A percentile compares a stretch with the other conserved stretches of the same genome.
phyloP scores from a whole-genome alignment of 306 rosid genomes.

The Prunus mira region DNA sequence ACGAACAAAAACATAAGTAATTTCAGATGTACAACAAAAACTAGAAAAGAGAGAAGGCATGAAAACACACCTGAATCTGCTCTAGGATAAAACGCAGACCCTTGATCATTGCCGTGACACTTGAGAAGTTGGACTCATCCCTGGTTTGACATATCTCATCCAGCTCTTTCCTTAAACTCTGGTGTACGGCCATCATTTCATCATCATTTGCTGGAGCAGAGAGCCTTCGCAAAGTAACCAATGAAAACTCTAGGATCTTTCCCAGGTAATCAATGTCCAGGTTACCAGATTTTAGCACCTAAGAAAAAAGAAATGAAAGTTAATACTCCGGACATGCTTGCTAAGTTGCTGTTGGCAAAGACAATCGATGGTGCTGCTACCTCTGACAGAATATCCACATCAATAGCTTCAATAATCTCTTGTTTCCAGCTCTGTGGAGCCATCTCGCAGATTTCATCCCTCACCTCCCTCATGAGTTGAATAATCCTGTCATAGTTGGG shows the following conservation, averaged over 20 bases:
- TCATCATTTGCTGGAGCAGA: conserved; percentile 76
- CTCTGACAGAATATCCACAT: conserved; percentile 72
- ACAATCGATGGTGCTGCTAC: conserved; percentile 35
- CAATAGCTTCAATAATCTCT: conserved; percentile 66
- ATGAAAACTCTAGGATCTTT: conserved; percentile 71
- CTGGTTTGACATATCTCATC: conserved; percentile 54
- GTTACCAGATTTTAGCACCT: conserved; percentile 78
- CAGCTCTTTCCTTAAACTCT: conserved; percentile 58
- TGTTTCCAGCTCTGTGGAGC: conserved; percentile 88
- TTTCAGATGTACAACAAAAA: background rate
- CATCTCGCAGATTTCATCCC: conserved; percentile 81
- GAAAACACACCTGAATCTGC: conserved; percentile 81
- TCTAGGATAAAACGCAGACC: conserved; percentile 82
- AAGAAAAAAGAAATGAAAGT: conserved; percentile 21
- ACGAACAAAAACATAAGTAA: too few relatives aligned
- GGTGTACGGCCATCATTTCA: conserved; percentile 53
- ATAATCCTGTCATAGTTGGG: conserved; percentile 71
- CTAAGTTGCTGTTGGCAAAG: conserved; percentile 3
- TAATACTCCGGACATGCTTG: background rate
- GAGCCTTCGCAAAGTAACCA: conserved; percentile 75
- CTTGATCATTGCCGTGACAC: conserved; percentile 69
- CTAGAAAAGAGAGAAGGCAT: conserved; percentile 2
- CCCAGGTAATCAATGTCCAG: conserved; percentile 83
- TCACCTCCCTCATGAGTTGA: conserved; percentile 76
- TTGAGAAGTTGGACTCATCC: conserved; percentile 49